phyloP scores from a whole-genome alignment of 2,329 filamentous ascomycete genomes.

The Scedosporium dehoogii region DNA sequence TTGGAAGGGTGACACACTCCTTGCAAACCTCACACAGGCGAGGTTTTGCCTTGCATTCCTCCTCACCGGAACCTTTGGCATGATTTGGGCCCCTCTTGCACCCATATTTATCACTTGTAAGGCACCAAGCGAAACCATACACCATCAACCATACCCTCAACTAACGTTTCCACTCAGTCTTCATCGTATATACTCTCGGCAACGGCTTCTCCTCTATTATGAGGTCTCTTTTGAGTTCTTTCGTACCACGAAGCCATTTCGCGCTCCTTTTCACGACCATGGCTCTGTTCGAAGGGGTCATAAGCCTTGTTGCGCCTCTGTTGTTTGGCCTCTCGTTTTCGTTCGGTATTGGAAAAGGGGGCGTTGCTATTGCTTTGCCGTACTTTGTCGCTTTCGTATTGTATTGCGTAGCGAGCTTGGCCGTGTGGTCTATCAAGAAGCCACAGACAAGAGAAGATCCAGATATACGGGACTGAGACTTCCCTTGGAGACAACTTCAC shows the following conservation, averaged over 20 bases:
- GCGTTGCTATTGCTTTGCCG: conserved; percentile 5
- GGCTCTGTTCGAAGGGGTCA: conserved; percentile 9
- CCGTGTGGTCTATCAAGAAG: conserved; percentile 4
- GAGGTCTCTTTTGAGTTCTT: conserved; percentile 8
- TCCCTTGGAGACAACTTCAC: not conserved
- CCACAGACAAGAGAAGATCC: not conserved
- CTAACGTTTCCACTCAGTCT: not conserved
- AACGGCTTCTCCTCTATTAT: conserved; percentile 7
- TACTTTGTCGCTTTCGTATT: conserved; percentile 8
- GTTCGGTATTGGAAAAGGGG: conserved; percentile 5
- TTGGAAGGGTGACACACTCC: not conserved
- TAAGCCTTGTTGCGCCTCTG: conserved; percentile 1
- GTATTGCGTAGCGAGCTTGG: conserved; percentile 6
- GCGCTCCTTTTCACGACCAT: conserved; percentile 9
- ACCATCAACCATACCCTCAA: not conserved
- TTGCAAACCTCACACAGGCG: conserved; percentile 7
- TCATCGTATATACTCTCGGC: conserved; percentile 7
- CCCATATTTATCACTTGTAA: conserved; percentile 7
- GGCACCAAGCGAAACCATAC: not conserved
- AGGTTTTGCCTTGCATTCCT: conserved; percentile 6
- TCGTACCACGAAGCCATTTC: conserved; percentile 5
- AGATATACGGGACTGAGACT: not conserved
- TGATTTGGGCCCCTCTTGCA: conserved; percentile 6
- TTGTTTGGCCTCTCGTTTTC: conserved; percentile 8
- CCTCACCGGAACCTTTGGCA: conserved; percentile 2